Evolutionary conservation across 192 early-diverging fungal species (phyloP), one percentile per base, ranked within the genome.

Genomic region (Coemansia sp.): DNA sequence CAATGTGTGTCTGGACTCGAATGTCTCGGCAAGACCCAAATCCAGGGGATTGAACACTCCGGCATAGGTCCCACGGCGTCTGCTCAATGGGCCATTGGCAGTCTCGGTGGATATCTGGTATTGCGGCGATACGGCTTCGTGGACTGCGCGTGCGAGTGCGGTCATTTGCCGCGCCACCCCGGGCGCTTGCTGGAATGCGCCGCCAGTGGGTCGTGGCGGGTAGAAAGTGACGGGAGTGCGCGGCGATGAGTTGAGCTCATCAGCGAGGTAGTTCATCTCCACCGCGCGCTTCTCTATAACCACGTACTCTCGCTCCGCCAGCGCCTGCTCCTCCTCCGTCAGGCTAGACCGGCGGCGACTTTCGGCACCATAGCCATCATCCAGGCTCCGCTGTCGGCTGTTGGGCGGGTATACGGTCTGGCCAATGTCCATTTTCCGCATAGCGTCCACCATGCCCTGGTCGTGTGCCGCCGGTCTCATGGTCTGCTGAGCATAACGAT

Each of bases 261-360:
- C 91, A 3, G 91, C 91, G 55, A 91, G 83, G 45, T 77, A 82
- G 72, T 93, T 93, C 64, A 90, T 84, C 69, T 91, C 90, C 12
- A 93, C 83, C 1, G 86, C 82, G 6, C 85, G 77, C 61, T 87
- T 88, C 55, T 92, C 89, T 16, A 93, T 73, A 4, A 93, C 85
- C 25, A 93, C 90, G 65, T 91, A 93, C 62, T 91, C 91, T 50
- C 85, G 85, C 59, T 86, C 87, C 6, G 87, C 77, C 64, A 62
- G 84, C 58, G 63, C 90, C 85, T 65, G 88, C 78, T 50, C 75
- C 37, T 76, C 73, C 23, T 76, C 71, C 3, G 68, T 59, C 58
- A 74, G 28, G 28, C 63, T 68, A 35, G 55, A 28, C n/a, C 26
- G 31, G 11, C 55, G 55, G 18, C 34, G 55, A 9, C 33, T 31